Evolutionary conservation across 345 rosid species (phyloP).

Genomic region (Syzygium oleosum): DNA sequence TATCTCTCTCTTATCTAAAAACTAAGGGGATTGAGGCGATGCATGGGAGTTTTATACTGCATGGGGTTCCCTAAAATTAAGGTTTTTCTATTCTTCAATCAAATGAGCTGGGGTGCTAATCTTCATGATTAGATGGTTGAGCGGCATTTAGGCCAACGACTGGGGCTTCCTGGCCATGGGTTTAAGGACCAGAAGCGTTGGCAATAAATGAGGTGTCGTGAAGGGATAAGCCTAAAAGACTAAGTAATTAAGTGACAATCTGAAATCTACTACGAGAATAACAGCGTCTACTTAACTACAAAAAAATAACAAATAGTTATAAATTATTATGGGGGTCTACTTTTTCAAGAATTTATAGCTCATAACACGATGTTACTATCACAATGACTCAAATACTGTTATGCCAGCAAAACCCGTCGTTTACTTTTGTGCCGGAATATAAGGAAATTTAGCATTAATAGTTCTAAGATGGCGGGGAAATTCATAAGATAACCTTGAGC

Average conservation of each 20-base stretch:
- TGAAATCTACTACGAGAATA: too few species aligned
- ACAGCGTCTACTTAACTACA: fast-evolving
- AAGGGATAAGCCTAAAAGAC: neutral
- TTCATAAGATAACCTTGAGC: neutral
- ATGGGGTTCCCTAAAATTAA: neutral
- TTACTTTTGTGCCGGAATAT: neutral
- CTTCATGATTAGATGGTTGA: too few species aligned
- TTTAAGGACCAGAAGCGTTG: neutral
- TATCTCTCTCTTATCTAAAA: neutral
- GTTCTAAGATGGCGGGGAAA: neutral
- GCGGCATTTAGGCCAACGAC: neutral
- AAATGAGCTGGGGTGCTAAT: too few species aligned
- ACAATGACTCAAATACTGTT: neutral
- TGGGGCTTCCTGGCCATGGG: neutral
- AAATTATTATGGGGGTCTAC: fast-evolving
- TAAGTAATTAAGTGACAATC: too few species aligned
- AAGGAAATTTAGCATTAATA: neutral
- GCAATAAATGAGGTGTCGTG: neutral
- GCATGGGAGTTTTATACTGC: neutral
- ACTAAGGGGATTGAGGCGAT: neutral
- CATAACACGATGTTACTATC: neutral
- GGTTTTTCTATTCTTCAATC: too few species aligned
- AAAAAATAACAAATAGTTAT: too few species aligned
- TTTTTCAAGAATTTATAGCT: too few species aligned
- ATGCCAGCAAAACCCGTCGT: neutral